phyloP scores from a whole-genome alignment of 2,329 filamentous ascomycete genomes.

The Ambrosiella beaveri region DNA sequence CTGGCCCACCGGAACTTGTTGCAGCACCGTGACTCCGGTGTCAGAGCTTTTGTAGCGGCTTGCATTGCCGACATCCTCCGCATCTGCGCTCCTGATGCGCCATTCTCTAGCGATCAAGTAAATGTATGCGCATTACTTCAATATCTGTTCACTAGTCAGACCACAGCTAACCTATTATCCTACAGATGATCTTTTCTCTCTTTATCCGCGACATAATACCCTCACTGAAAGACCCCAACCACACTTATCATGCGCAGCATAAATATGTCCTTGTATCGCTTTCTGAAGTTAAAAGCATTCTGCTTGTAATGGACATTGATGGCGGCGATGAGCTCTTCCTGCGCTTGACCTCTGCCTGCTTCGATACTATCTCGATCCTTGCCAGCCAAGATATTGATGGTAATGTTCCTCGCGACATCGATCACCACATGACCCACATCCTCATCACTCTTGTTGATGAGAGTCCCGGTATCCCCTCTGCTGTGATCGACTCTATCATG shows the following conservation, averaged over 20 bases:
- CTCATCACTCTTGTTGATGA: slow-evolving; percentile 79
- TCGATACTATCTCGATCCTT: slow-evolving; percentile 74
- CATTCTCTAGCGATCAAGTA: slow-evolving; percentile 75
- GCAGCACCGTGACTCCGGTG: slow-evolving; percentile 81
- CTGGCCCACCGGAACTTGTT: slow-evolving; percentile 68
- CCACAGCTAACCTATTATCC: background rate
- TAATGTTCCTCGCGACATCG: slow-evolving; percentile 78
- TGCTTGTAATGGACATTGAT: slow-evolving; percentile 76
- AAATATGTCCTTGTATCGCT: slow-evolving; percentile 80
- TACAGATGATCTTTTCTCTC: slow-evolving; percentile 77
- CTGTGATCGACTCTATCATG: slow-evolving; percentile 82
- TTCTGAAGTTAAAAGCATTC: slow-evolving; percentile 83
- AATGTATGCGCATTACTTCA: slow-evolving; percentile 43
- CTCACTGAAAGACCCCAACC: slow-evolving; percentile 66
- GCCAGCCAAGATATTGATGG: slow-evolving; percentile 61
- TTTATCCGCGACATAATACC: slow-evolving; percentile 73
- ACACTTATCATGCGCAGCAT: slow-evolving; percentile 86
- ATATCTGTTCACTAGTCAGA: background rate
- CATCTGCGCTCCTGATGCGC: slow-evolving; percentile 85
- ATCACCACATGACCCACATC: slow-evolving; percentile 78
- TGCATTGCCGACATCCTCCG: slow-evolving; percentile 88
- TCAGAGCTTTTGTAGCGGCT: slow-evolving; percentile 73
- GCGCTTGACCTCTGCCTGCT: slow-evolving; percentile 71
- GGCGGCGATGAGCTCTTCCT: slow-evolving; percentile 63
- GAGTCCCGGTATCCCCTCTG: slow-evolving; percentile 54